Evolutionary conservation across 352 stramenopile species (phyloP).

Genomic region (Plasmopara viticola): DNA sequence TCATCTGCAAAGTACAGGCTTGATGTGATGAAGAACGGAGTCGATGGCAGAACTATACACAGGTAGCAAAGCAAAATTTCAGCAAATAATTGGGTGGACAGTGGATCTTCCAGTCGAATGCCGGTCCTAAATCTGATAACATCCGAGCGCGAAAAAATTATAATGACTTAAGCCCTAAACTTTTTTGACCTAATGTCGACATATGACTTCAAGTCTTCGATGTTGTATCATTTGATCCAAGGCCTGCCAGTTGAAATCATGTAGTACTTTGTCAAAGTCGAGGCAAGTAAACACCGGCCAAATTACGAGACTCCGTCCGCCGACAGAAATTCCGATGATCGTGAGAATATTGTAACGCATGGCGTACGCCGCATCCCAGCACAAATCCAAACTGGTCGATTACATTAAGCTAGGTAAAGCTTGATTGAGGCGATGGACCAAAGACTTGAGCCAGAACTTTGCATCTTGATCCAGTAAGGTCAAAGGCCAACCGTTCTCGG

Average conservation of each 20-base stretch:
- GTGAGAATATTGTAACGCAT: neutral
- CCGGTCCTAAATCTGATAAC: neutral
- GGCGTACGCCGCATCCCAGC: neutral
- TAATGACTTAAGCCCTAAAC: neutral
- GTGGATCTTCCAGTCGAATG: neutral
- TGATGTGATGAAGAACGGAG: neutral
- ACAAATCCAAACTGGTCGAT: neutral
- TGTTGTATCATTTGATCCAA: neutral
- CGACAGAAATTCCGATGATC: neutral
- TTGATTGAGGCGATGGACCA: neutral
- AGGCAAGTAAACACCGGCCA: neutral
- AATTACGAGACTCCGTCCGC: neutral
- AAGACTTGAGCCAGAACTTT: neutral
- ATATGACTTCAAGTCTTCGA: neutral
- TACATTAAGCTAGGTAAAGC: neutral
- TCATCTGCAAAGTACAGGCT: neutral
- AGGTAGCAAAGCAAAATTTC: neutral
- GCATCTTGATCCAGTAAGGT: neutral
- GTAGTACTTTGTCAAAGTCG: conserved; percentile 1
- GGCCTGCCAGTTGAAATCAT: conserved; percentile 5
- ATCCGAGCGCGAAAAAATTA: neutral
- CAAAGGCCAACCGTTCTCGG: neutral
- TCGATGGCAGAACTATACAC: neutral
- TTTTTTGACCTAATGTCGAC: neutral
- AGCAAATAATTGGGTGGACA: neutral